These are phyloP conservation scores for Aspergillus pseudoglaucus DNA, from an alignment of 2,329 filamentous ascomycete genomes.

Conservation along the genomic window DNA sequence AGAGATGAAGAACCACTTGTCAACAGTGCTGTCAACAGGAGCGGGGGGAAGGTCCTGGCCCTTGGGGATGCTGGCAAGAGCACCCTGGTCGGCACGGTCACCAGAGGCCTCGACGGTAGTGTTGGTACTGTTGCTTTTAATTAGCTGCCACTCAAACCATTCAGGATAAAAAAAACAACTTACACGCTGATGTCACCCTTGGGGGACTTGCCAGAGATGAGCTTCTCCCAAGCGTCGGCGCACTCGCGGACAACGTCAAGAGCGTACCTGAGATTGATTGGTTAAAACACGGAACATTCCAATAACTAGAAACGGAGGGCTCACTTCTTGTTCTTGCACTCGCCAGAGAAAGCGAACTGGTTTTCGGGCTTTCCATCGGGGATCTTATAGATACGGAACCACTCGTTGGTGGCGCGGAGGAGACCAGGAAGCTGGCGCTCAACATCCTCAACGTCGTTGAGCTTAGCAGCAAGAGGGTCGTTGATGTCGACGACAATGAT, in stretches of 20 bases:
- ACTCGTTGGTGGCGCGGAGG: constrained; percentile 96
- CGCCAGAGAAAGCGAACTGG: constrained; percentile 99
- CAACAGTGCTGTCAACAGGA: constrained; percentile 91
- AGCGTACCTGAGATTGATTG: constrained; percentile 57
- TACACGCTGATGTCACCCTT: constrained; percentile 75
- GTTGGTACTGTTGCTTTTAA: constrained; percentile 59
- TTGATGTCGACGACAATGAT: constrained; percentile 99
- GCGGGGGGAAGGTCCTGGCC: constrained; percentile 75
- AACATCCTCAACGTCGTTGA: constrained; percentile 98
- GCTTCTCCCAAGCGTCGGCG: constrained; percentile 91
- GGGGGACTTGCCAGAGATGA: constrained; percentile 82
- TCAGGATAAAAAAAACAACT: constrained; percentile 34
- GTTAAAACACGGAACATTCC: constrained; percentile 8
- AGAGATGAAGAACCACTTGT: constrained; percentile 99
- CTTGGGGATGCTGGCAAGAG: constrained; percentile 69
- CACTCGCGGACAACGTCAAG: constrained; percentile 94
- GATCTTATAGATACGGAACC: constrained; percentile 99
- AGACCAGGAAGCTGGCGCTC: constrained; percentile 97
- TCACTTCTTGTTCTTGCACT: constrained; percentile 99
- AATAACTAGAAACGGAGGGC: constrained; percentile 16
- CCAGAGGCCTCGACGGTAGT: constrained; percentile 65
- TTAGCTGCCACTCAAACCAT: constrained; percentile 5
- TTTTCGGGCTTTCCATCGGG: constrained; percentile 99
- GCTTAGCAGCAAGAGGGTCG: constrained; percentile 90
- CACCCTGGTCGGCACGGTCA: constrained; percentile 61